phyloP scores from a whole-genome alignment of 2,329 filamentous ascomycete species.

The Aquanectria penicillioides region DNA sequence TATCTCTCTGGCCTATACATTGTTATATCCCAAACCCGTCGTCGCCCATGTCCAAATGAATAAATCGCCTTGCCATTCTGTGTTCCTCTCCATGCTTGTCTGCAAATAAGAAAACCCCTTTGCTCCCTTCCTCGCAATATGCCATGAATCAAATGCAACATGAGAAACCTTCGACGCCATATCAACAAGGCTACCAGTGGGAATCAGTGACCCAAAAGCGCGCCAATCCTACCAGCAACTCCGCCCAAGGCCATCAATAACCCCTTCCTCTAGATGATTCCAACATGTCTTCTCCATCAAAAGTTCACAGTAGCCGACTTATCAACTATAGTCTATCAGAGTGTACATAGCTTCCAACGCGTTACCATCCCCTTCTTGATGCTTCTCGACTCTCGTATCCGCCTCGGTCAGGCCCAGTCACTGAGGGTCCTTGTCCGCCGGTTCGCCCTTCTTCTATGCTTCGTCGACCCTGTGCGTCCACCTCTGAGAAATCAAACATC shows the following conservation, averaged over 20 bases:
- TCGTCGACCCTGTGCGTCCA: conserved; percentile 67
- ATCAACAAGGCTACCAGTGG: conserved; percentile 4
- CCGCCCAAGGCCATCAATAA: conserved; percentile 6
- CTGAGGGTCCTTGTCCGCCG: conserved; percentile 45
- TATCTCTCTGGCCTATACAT: too few relatives aligned
- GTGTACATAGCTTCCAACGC: neutral
- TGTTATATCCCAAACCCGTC: too few relatives aligned
- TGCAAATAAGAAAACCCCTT: neutral
- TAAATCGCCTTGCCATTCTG: conserved; percentile 18
- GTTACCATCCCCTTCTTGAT: conserved; percentile 51
- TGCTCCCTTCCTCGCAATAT: conserved; percentile 2
- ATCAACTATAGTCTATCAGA: conserved; percentile 2
- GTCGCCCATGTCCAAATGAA: conserved; percentile 10
- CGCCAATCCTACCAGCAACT: conserved; percentile 22
- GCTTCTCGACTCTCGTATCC: conserved; percentile 52
- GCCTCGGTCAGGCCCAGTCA: conserved; percentile 49
- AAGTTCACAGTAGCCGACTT: neutral
- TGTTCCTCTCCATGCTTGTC: conserved; percentile 3
- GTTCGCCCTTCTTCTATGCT: conserved; percentile 66
- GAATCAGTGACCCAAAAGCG: conserved; percentile 16
- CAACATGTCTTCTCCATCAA: conserved; percentile 8
- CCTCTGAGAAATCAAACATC: conserved; percentile 78
- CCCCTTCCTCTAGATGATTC: conserved; percentile 16
- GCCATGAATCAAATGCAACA: conserved; percentile 13
- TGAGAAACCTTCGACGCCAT: conserved; percentile 17